Conservation (phyloP, 805 yeast genomes). For the Pichia ethanolica region DNA sequence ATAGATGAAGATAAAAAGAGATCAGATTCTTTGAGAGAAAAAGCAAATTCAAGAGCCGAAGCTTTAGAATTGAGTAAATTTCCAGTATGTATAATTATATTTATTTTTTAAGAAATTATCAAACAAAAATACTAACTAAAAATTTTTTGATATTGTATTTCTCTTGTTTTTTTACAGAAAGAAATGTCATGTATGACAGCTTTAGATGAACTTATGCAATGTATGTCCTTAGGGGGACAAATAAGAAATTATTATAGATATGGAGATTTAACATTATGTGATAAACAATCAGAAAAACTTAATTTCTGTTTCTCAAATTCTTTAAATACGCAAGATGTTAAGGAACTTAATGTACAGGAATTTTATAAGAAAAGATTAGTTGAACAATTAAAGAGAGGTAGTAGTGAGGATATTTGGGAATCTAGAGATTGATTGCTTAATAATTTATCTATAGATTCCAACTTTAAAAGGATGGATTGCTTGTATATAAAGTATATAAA, state of each 20-base stretch:
- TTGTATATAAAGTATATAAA: too few relatives aligned
- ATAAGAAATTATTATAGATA: slow-evolving; percentile 74
- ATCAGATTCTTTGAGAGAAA: slow-evolving; percentile 18
- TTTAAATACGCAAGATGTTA: slow-evolving; percentile 47
- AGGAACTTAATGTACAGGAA: slow-evolving; percentile 47
- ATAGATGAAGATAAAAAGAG: slow-evolving; percentile 1
- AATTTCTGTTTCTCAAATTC: slow-evolving; percentile 68
- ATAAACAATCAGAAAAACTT: slow-evolving; percentile 60
- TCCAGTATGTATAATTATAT: slow-evolving; percentile 20
- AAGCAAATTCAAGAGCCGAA: slow-evolving; percentile 24
- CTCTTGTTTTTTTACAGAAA: slow-evolving; percentile 13
- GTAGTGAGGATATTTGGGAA: slow-evolving; percentile 84
- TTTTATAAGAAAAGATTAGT: slow-evolving; percentile 61
- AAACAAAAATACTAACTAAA: slow-evolving; percentile 1
- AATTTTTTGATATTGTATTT: neutral
- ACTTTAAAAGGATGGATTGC: too few relatives aligned
- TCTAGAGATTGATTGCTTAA: slow-evolving; percentile 11
- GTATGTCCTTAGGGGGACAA: slow-evolving; percentile 91
- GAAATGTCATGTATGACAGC: slow-evolving; percentile 70
- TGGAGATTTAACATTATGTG: slow-evolving; percentile 71
- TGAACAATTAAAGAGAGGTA: slow-evolving; percentile 57
- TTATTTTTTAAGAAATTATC: too few relatives aligned
- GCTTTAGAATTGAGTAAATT: slow-evolving; percentile 21
- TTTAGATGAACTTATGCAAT: slow-evolving; percentile 76
- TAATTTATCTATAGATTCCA: too few relatives aligned